Conservation (phyloP, 345 rosid genomes). For the Melaleuca quinquenervia region DNA sequence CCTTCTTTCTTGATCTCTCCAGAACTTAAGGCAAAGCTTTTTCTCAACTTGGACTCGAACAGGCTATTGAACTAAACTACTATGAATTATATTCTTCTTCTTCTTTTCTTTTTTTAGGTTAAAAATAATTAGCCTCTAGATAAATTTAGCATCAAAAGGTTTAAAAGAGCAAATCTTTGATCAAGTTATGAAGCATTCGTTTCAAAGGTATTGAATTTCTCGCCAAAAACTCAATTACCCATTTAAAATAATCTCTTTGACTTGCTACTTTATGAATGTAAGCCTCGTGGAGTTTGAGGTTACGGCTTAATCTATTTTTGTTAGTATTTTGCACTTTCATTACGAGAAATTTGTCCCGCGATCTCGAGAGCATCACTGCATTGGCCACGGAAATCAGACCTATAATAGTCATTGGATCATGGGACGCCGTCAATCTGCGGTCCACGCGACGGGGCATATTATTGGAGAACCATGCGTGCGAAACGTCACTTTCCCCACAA, state of each 20-base stretch:
- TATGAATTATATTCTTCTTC: background rate
- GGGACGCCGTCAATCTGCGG: background rate
- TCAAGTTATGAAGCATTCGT: background rate
- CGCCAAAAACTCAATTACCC: background rate
- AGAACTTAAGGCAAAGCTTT: background rate
- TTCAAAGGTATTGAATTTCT: background rate
- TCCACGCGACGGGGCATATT: background rate
- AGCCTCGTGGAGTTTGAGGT: background rate
- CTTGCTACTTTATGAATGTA: background rate
- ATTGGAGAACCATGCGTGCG: background rate
- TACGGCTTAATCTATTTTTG: no score
- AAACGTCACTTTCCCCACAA: background rate
- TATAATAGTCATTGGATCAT: background rate
- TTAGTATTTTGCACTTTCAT: no score
- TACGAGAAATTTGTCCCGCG: no score
- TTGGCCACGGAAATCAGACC: background rate
- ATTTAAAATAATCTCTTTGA: background rate
- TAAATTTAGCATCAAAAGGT: background rate
- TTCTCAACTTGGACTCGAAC: background rate
- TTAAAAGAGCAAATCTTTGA: background rate
- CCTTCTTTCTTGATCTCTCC: background rate
- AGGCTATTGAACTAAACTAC: background rate
- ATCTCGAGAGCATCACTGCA: background rate
- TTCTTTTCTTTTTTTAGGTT: background rate
- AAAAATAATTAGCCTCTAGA: background rate